phyloP scores from a whole-genome alignment of 78 protist species.

The Dictyostelium purpureum region DNA sequence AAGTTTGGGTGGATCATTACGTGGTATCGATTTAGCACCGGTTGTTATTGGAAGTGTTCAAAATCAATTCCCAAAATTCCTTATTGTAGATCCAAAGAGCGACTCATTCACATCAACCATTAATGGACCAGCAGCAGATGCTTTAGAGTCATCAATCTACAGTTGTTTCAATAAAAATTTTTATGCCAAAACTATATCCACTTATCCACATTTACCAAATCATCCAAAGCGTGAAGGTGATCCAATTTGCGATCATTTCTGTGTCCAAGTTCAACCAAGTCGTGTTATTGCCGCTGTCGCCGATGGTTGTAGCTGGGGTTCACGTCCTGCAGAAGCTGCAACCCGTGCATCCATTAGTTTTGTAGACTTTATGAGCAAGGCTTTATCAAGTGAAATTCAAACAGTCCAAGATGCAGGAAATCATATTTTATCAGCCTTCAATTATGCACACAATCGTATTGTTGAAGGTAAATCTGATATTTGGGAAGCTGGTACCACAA shows the following conservation, averaged over 20 bases:
- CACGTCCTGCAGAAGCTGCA: slow-evolving; percentile 82
- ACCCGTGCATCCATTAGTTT: slow-evolving; percentile 62
- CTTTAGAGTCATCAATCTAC: slow-evolving; percentile 34
- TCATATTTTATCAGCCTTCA: slow-evolving; percentile 71
- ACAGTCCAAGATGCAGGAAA: slow-evolving; percentile 80
- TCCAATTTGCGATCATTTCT: slow-evolving; percentile 78
- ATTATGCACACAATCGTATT: slow-evolving; percentile 72
- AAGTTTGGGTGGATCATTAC: background rate
- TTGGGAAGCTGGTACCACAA: slow-evolving; percentile 86
- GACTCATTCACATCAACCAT: slow-evolving; percentile 32
- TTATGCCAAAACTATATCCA: slow-evolving; percentile 54
- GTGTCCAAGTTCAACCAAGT: slow-evolving; percentile 55
- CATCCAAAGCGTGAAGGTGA: slow-evolving; percentile 78
- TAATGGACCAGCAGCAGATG: slow-evolving; percentile 41
- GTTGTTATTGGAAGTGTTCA: slow-evolving; percentile 69
- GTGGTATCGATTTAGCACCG: slow-evolving; percentile 70
- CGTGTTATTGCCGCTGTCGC: slow-evolving; percentile 77
- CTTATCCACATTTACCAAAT: slow-evolving; percentile 77
- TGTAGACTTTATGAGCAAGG: slow-evolving; percentile 73
- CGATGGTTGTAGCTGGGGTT: slow-evolving; percentile 85
- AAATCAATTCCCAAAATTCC: slow-evolving; percentile 64
- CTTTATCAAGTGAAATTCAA: slow-evolving; percentile 60
- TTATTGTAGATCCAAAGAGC: slow-evolving; percentile 58
- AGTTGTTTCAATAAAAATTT: slow-evolving; percentile 53
- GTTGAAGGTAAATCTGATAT: slow-evolving; percentile 70